These are phyloP conservation scores for Hansenula lynferdii DNA, from an alignment of 1,139 yeast genomes.

Conservation along the genomic window DNA sequence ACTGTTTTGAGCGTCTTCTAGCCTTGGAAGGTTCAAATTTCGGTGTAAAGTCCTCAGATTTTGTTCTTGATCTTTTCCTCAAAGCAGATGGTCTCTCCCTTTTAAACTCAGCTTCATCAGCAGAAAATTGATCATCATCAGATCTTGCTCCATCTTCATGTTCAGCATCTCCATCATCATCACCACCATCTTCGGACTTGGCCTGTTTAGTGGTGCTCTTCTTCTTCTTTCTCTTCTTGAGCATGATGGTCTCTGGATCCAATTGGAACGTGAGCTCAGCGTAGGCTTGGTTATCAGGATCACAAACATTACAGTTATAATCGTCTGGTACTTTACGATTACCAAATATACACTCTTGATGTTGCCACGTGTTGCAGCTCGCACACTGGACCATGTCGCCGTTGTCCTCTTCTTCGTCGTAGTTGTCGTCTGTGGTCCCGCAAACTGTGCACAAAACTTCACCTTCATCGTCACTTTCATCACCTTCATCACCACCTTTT, in stretches of 20 bases:
- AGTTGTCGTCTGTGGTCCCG: constrained; percentile 60
- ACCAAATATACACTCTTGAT: constrained; percentile 66
- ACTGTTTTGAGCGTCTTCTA: constrained; percentile 5
- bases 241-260: constrained; percentile 24
- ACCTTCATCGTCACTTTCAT: constrained; percentile 29
- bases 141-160: constrained; percentile 8
- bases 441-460: constrained; percentile 64
- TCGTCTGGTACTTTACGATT: constrained; percentile 37
- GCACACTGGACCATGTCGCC: constrained; percentile 81
- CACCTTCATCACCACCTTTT: constrained; percentile 10
- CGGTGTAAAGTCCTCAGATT: neutral
- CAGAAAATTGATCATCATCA: constrained; percentile 7
- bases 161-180: constrained; percentile 7
- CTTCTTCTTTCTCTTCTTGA: constrained; percentile 8
- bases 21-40: neutral
- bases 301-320: constrained; percentile 49
- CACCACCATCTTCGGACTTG: constrained; percentile 12
- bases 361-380: constrained; percentile 80
- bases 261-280: constrained; percentile 25
- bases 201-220: constrained; percentile 2
- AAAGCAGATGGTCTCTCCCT: neutral
- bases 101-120: constrained; percentile 1
- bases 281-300: constrained; percentile 31
- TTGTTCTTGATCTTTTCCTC: neutral
- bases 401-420: constrained; percentile 54